Evolutionary conservation across 202 grass and related monocot genomes (phyloP).

Genomic region (Digitaria exilis): DNA sequence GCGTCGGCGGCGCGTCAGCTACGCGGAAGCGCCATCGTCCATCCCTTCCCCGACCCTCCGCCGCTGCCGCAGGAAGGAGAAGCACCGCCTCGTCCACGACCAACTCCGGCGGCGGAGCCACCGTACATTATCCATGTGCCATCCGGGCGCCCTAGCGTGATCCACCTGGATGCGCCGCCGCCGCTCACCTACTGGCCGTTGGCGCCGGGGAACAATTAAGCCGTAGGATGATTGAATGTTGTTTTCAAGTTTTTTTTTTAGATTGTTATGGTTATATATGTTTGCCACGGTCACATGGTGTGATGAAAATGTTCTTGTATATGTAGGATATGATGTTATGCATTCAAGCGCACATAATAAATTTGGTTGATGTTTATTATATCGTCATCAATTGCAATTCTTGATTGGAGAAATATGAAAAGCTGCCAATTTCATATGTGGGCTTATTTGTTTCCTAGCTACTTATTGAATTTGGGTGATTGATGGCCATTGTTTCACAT

Average conservation of each 20-base stretch:
- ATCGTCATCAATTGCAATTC: background rate
- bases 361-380: background rate
- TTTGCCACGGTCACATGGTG: background rate
- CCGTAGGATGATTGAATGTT: background rate
- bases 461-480: too few species aligned
- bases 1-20: background rate
- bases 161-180: background rate
- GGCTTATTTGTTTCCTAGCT: background rate
- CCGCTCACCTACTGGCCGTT: background rate
- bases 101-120: background rate
- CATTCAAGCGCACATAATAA: background rate
- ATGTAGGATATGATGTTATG: background rate
- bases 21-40: background rate
- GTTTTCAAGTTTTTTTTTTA: background rate
- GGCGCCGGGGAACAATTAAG: too few species aligned
- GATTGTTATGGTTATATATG: background rate
- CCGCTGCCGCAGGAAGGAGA: background rate
- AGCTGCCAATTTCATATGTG: background rate
- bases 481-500: too few species aligned
- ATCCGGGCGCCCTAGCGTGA: background rate
- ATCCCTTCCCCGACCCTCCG: background rate
- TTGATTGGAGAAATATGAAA: background rate
- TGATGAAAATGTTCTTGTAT: background rate
- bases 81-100: background rate
- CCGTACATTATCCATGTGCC: constrained; percentile 7